Percentiles rank a stretch among this genome's conserved stretches.
phyloP scores from a whole-genome alignment of 2,329 filamentous ascomycete species.

The Pleomassaria siparia region DNA sequence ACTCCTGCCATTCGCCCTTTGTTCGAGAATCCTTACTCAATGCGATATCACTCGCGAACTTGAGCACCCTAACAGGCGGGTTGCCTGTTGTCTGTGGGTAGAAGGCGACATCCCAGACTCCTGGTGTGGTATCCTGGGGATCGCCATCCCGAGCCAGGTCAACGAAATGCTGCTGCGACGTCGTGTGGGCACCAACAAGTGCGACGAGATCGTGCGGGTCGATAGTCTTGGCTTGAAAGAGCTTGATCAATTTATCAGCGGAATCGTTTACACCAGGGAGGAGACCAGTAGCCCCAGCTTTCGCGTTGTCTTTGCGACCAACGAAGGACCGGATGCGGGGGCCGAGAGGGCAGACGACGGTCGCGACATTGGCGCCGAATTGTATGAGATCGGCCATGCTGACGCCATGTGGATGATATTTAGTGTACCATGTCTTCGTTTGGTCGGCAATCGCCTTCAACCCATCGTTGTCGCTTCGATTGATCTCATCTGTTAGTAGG shows the following conservation, averaged over 20 bases:
- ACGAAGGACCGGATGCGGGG: slow-evolving; percentile 42
- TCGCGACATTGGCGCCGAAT: slow-evolving; percentile 41
- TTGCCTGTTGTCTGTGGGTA: slow-evolving; percentile 36
- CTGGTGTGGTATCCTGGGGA: slow-evolving; percentile 41
- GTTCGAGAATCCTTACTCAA: slow-evolving; percentile 38
- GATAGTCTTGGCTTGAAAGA: slow-evolving; percentile 44
- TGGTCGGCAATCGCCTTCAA: slow-evolving; percentile 27
- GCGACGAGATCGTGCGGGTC: slow-evolving; percentile 41
- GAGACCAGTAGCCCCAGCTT: slow-evolving; percentile 36
- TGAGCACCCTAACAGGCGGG: slow-evolving; percentile 36
- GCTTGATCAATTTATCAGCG: slow-evolving; percentile 36
- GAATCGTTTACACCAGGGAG: slow-evolving; percentile 37
- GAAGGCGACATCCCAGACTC: slow-evolving; percentile 42
- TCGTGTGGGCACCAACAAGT: slow-evolving; percentile 42
- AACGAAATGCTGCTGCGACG: slow-evolving; percentile 41
- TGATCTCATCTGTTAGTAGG: slow-evolving; percentile 33
- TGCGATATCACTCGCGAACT: slow-evolving; percentile 40
- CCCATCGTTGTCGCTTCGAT: slow-evolving; percentile 32
- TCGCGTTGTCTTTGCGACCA: slow-evolving; percentile 41
- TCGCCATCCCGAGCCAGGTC: slow-evolving; percentile 33
- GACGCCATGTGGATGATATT: slow-evolving; percentile 38
- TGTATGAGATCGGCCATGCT: slow-evolving; percentile 45
- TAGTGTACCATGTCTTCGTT: slow-evolving; percentile 35
- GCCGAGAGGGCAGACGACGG: slow-evolving; percentile 43
- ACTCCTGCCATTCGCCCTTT: slow-evolving; percentile 34